phyloP scores from a whole-genome alignment of 208 protist genomes.

The Leishmania tropica region DNA sequence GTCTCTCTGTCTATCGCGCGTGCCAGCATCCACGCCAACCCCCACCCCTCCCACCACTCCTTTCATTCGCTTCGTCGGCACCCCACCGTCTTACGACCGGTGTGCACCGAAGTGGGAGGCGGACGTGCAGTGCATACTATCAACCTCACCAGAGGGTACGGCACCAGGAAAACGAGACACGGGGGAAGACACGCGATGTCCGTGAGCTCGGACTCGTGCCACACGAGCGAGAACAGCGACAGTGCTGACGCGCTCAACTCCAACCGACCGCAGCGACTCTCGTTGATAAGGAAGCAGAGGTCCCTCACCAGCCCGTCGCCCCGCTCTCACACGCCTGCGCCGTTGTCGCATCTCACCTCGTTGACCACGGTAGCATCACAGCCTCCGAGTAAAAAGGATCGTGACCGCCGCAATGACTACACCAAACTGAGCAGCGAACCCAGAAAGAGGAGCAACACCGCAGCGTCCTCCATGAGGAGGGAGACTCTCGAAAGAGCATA shows the following conservation, averaged over 20 bases:
- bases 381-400: neutral
- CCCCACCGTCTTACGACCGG: too few relatives aligned
- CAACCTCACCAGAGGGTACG: neutral
- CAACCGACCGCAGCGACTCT: conserved; percentile 19
- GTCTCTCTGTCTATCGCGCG: neutral
- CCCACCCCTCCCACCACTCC: neutral
- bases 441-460: neutral
- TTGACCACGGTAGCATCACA: neutral
- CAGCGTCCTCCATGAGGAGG: neutral
- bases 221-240: conserved; percentile 7
- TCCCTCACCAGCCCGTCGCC: neutral
- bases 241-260: conserved; percentile 16
- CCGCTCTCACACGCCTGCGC: neutral
- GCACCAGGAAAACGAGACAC: neutral
- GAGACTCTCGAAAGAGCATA: neutral
- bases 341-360: neutral
- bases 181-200: neutral
- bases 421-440: neutral
- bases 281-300: neutral
- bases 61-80: neutral
- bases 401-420: neutral
- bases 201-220: neutral
- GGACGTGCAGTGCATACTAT: neutral
- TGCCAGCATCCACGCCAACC: neutral
- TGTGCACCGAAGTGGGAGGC: neutral